A percentile compares a stretch with the other conserved stretches of the same genome.
Conservation (phyloP, 768 basidiomycete species). For the Termitomyces sp. region DNA sequence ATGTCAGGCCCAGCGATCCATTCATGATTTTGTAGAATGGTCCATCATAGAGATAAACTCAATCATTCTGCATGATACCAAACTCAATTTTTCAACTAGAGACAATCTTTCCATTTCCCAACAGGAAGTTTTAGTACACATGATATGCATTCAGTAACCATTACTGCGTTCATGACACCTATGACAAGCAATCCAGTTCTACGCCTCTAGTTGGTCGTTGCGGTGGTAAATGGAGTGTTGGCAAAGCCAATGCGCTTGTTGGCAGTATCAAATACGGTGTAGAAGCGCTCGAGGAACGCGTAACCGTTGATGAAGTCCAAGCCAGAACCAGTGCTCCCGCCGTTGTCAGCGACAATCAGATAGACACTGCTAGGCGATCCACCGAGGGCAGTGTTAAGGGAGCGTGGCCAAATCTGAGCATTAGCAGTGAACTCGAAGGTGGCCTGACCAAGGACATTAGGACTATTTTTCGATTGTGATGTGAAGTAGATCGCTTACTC, state of each 20-base stretch:
- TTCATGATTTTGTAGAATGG: no score
- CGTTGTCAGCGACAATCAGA: conserved; percentile 30
- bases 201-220: conserved; percentile 30
- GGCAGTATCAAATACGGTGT: conserved; percentile 56
- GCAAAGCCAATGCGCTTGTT: conserved; percentile 54
- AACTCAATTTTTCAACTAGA: no score
- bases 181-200: no score
- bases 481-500: conserved; percentile 26
- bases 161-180: not conserved
- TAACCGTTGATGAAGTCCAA: conserved; percentile 52
- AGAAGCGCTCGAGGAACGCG: conserved; percentile 55
- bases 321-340: conserved; percentile 31
- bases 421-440: conserved; percentile 32
- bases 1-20: no score
- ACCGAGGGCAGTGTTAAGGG: conserved; percentile 26
- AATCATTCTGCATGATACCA: no score
- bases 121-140: no score
- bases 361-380: conserved; percentile 23
- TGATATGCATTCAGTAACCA: not conserved
- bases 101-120: no score
- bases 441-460: conserved; percentile 15
- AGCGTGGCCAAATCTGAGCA: conserved; percentile 31
- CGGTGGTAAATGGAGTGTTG: conserved; percentile 42
- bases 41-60: no score
- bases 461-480: not conserved